Evolutionary conservation across 2,329 filamentous ascomycete genomes (phyloP), one percentile per base, ranked within the genome.

Genomic region (Rhynchosporium agropyri): DNA sequence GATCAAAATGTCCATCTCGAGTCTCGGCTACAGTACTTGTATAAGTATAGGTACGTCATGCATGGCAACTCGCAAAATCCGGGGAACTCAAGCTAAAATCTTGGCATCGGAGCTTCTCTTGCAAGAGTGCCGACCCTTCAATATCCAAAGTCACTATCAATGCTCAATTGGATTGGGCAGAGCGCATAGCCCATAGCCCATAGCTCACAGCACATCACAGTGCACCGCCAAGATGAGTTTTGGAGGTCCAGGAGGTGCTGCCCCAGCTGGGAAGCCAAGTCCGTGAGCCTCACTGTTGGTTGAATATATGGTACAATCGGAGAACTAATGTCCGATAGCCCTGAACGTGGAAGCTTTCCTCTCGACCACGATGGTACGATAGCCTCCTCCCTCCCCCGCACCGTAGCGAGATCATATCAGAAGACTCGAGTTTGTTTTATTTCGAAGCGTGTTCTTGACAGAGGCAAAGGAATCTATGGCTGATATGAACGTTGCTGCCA

Each of bases 321-420:
- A 8, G 20, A 46, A 46, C 20, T 3, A 20, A 26, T 20, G 29
- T 33, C 45, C 46, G 7, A 10, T 69, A 95, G 91, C 62, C 94
- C 94, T 4, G 90, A 97, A 76, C 88, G 93, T 71, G 94, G 94
- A 61, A 96, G 91, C 72, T 98, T 98, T 74, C 94, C 94, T n/a
- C 86, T 98, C 61, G 94, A 98, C 77, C 93, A 97, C 72, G 92
- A 97, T 76, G 92, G 86, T 88, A 78, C 69, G 75, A 38, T 53
- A 9, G 12, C n/a, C 46, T 49, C 46, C 53, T 28, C 9, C 10
- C 20, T 26, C 28, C 26, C 6, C 5, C 20, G 38, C 40, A 3
- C 9, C 10, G 15, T 42, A 31, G 26, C 20, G 42, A 4, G 40
- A 51, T 13, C 38, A 26, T 15, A 10, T 26, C 15, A 26, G n/a